phyloP scores from a whole-genome alignment of 768 basidiomycete genomes.

The Rhizopogon roseolus region DNA sequence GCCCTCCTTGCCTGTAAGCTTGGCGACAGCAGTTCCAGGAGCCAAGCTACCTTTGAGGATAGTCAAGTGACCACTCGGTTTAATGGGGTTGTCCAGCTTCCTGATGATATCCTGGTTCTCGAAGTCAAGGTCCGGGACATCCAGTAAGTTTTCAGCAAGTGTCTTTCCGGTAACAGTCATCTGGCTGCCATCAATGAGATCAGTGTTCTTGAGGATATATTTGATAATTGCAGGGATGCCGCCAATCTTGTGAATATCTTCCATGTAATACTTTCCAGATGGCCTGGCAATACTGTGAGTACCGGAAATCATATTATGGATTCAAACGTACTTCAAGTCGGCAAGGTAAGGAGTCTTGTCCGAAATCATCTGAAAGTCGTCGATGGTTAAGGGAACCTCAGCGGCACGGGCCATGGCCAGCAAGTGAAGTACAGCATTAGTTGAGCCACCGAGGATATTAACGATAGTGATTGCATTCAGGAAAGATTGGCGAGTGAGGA shows the following conservation, averaged over 20 bases:
- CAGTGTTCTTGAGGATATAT: constrained; percentile 73
- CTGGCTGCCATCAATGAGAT: constrained; percentile 76
- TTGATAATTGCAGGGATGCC: constrained; percentile 83
- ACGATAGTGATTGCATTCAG: constrained; percentile 80
- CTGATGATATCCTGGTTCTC: constrained; percentile 73
- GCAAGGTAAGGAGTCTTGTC: constrained; percentile 81
- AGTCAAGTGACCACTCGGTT: constrained; percentile 79
- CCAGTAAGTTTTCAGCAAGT: constrained; percentile 79
- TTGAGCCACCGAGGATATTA: constrained; percentile 81
- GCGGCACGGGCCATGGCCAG: constrained; percentile 83
- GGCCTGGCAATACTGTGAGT: constrained; percentile 40
- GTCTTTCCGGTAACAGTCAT: constrained; percentile 92
- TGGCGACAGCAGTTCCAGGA: constrained; percentile 84
- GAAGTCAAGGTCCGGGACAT: constrained; percentile 69
- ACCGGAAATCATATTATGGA: not conserved
- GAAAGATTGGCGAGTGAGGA: constrained; percentile 67
- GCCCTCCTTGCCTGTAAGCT: constrained; percentile 93
- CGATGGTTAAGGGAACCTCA: constrained; percentile 67
- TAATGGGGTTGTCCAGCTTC: constrained; percentile 74
- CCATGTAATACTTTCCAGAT: constrained; percentile 86
- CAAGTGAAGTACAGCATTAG: constrained; percentile 82
- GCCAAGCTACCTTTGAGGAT: constrained; percentile 88
- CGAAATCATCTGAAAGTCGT: constrained; percentile 81
- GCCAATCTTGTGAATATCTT: constrained; percentile 82
- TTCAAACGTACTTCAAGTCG: constrained; percentile 60